Base-by-base conservation (phyloP, 176 grass and related monocot species). In the Puya raimondii region DNA sequence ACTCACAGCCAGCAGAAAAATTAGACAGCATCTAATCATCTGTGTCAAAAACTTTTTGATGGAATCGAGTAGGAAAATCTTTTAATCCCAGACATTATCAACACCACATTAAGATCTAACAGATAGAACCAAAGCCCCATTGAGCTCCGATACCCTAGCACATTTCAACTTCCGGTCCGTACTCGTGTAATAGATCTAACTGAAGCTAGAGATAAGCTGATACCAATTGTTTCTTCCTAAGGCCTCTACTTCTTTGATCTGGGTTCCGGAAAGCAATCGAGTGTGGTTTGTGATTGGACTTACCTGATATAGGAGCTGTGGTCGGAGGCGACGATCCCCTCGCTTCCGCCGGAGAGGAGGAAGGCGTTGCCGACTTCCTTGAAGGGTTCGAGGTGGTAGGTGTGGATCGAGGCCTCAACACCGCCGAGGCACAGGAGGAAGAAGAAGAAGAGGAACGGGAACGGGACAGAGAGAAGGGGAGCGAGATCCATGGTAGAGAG, bases 311-410 rank as follows among this genome's bases (percentile, higher is more conserved):
- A 82, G 65, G 66, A 65, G 52, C 81, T 76, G 22, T 47, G 20
- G 53, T 49, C 58, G 65, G 86, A 84, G 64, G 87, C 71, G 66
- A 93, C 85, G 73, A 99, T 78, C 49, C 95, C 95, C 80, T 99
- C 95, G 76, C 95, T 99, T 48, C 95, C 95, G 47, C 95, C 95
- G 72, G 90, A 94, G 77, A 99, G 90, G 68, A 99, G 95, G 83
- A 99, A 87, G 23, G 95, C 87, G 74, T 99, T 99, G 14, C 94
- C 94, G 64, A 99, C 94, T 79, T 99, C 94, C 65, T 86, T 86
- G 82, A 99, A 99, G 22, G 94, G 80, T 78, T 93, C 87, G 74
- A 68, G 74, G 22, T 85, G 78, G 87, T 99, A 99, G 53, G 85
- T 90, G 78, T 99, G 94, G 85, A 99, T 90, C 33, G 94, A 99